Evolutionary conservation across 2,329 filamentous ascomycete genomes (phyloP).

Genomic region (Hirsutella minnesotensis): DNA sequence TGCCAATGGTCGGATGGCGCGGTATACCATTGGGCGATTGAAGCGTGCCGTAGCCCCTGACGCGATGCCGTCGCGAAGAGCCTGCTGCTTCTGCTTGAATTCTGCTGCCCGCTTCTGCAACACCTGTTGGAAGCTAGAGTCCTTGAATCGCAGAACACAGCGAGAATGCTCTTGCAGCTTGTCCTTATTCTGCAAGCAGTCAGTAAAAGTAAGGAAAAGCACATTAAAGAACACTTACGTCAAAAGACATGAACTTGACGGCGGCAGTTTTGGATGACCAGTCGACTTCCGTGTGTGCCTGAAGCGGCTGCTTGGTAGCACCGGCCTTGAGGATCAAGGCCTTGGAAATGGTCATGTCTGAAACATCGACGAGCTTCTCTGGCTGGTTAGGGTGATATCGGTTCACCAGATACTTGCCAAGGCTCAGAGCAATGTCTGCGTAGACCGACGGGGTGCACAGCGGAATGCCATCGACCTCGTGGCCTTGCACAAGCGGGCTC

Average conservation of each 20-base stretch:
- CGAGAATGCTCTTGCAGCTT: constrained; percentile 4
- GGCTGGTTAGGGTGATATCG: constrained; percentile 1
- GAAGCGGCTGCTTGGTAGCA: constrained; percentile 1
- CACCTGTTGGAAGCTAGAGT: not conserved
- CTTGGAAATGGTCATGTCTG: constrained; percentile 30
- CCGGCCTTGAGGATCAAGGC: constrained; percentile 4
- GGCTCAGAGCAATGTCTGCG: constrained; percentile 52
- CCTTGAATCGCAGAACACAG: constrained; percentile 4
- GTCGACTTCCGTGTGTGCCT: constrained; percentile 1
- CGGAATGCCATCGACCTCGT: constrained; percentile 54
- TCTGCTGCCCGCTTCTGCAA: not conserved
- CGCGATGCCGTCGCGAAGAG: constrained; percentile 1
- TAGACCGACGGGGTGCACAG: constrained; percentile 50
- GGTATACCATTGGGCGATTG: constrained; percentile 4
- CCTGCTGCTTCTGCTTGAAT: constrained; percentile 1
- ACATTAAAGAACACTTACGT: constrained; percentile 2
- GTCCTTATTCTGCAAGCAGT: constrained; percentile 1
- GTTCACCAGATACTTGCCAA: constrained; percentile 39
- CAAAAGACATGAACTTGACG: constrained; percentile 5
- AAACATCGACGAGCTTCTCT: constrained; percentile 21
- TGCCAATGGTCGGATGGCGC: constrained; percentile 3
- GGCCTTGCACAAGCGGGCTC: constrained; percentile 46
- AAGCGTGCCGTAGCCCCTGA: constrained; percentile 1
- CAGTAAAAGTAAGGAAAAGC: not conserved
- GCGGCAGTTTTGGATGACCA: constrained; percentile 1